A percentile compares a stretch with the other conserved stretches of the same genome.
phyloP scores from a whole-genome alignment of 2,329 filamentous ascomycete species.

The Aureobasidium pullulans region DNA sequence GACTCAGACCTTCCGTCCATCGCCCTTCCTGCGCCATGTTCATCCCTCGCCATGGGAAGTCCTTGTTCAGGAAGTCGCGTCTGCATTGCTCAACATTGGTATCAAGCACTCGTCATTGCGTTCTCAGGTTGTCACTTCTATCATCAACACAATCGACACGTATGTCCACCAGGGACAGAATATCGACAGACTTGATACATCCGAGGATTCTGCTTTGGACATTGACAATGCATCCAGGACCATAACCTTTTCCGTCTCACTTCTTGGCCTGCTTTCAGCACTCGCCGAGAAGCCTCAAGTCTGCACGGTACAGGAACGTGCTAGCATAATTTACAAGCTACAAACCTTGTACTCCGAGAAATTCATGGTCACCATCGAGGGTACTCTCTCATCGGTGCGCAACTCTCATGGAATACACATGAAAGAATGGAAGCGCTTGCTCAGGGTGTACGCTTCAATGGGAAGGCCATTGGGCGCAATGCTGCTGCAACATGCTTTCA shows the following conservation, averaged over 20 bases:
- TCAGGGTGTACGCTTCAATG: slow-evolving; percentile 71
- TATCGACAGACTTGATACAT: background rate
- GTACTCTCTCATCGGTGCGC: slow-evolving; percentile 81
- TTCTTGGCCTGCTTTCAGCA: slow-evolving; percentile 86
- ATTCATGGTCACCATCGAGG: slow-evolving; percentile 81
- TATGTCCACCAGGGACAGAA: slow-evolving; percentile 6
- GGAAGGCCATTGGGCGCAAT: slow-evolving; percentile 83
- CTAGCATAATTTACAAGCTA: slow-evolving; percentile 64
- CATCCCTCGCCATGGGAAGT: slow-evolving; percentile 85
- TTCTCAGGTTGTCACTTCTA: slow-evolving; percentile 55
- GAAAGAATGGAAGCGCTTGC: slow-evolving; percentile 81
- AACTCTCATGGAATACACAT: slow-evolving; percentile 65
- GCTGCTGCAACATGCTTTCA: slow-evolving; percentile 82
- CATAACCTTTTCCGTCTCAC: slow-evolving; percentile 67
- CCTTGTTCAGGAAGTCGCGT: slow-evolving; percentile 69
- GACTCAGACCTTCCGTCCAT: slow-evolving; percentile 66
- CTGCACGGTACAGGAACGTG: slow-evolving; percentile 68
- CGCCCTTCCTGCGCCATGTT: slow-evolving; percentile 74
- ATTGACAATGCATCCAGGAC: slow-evolving; percentile 45
- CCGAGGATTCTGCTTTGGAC: slow-evolving; percentile 26
- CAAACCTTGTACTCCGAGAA: slow-evolving; percentile 70
- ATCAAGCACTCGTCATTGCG: slow-evolving; percentile 63
- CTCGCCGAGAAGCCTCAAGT: slow-evolving; percentile 70
- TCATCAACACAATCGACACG: slow-evolving; percentile 61
- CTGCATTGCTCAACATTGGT: slow-evolving; percentile 74